A percentile compares a stretch with the other conserved stretches of the same genome.
Conservation (phyloP, 192 early-diverging fungal genomes). For the Entomortierella chlamydospora region DNA sequence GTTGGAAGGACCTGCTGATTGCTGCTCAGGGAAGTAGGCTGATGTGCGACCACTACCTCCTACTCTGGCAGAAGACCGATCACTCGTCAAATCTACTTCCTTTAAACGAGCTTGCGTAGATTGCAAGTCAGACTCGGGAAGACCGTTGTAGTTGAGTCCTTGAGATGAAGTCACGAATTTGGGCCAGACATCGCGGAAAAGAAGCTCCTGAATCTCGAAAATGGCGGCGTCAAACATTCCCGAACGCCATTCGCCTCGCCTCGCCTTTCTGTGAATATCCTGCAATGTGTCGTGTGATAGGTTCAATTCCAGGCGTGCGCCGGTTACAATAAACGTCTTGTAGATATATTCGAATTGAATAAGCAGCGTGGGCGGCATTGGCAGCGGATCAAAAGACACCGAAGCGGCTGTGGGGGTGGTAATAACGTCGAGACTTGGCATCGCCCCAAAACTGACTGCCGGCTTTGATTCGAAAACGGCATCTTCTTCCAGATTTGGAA, state of each 20-base stretch:
- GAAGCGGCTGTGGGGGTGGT: not conserved
- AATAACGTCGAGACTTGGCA: not conserved
- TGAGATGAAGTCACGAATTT: slow-evolving; percentile 51
- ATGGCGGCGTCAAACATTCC: slow-evolving; percentile 46
- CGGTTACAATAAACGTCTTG: slow-evolving; percentile 36
- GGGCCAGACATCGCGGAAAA: slow-evolving; percentile 53
- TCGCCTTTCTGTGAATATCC: slow-evolving; percentile 32
- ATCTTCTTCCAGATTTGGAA: slow-evolving; percentile 29
- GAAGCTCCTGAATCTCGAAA: slow-evolving; percentile 42
- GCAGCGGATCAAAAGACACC: slow-evolving; percentile 11
- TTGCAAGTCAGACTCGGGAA: not conserved
- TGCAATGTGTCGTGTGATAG: slow-evolving; percentile 28
- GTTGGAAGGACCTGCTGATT: no score
- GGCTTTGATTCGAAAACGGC: not conserved
- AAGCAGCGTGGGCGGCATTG: slow-evolving; percentile 46
- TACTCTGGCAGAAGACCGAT: no score
- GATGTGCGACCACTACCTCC: no score
- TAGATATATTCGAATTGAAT: slow-evolving; percentile 53
- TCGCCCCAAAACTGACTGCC: not conserved
- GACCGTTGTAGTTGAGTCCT: slow-evolving; percentile 24
- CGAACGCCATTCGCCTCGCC: slow-evolving; percentile 29
- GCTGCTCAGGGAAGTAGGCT: no score
- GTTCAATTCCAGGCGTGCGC: slow-evolving; percentile 44
- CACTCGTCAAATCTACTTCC: no score
- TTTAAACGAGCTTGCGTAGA: no score